Evolutionary conservation across 495 filamentous ascomycete genomes (phyloP), one percentile per base, ranked within the genome.

Genomic region (Hypoxylon fuscum): DNA sequence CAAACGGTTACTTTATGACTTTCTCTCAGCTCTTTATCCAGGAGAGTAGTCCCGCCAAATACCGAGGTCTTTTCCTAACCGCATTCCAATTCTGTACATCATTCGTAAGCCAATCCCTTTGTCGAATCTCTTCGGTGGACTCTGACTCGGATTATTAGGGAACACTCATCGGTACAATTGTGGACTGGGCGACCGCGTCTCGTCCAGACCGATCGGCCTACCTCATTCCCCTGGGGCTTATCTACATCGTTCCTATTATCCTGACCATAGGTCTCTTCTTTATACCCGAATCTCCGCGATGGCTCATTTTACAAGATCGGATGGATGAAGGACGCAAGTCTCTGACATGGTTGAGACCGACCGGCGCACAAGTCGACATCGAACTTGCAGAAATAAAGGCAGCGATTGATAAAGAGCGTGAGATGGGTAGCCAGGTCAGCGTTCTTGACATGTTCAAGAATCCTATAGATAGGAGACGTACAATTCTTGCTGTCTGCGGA

Each of bases 211-310:
- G 71, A 59, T 54, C 70, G 20, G 68, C 72, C 7, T 84, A 83
- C 47, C 59, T 79, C 4, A 79, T 83, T 37, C 80, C 81, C 0
- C 66, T 84, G 1, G 80, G 79, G 11, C 50, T 82, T 4, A 70
- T 83, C 44, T 83, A 75, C 49, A 70, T 82, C 18, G 63, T 83
- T 6, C 81, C 81, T 0, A 66, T 72, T 11, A 49, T 84, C 27
- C 50, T 83, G 18, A 66, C 72, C 20, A 54, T 72, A 17, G 77
- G 76, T 10, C 37, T 84, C 15, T 63, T 83, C 45, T 79, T 84
- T 62, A 78, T 84, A 29, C 81, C 81, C 0, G 81, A 84, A 50
- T 79, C 76, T 8, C 82, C 82, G 1, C 76, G 82, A 25, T 85
- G 82, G 82, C 69, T 85, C n/a, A 66, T 83, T 17, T 71, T 77